Evolutionary conservation across 192 early-diverging fungal genomes (phyloP).

Genomic region (Geranomyces variabilis): DNA sequence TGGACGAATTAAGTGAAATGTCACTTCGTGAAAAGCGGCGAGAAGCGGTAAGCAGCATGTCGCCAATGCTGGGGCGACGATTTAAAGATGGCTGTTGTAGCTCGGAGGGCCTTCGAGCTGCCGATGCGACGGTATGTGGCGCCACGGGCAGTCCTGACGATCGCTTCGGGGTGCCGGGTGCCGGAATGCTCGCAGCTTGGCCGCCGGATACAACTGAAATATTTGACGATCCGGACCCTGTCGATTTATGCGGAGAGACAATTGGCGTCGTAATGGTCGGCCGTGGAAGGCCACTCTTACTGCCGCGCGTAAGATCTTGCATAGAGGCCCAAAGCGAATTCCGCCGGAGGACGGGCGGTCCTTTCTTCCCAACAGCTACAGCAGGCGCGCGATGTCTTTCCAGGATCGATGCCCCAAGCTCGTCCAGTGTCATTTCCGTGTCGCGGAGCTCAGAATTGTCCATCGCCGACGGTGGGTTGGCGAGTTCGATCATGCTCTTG

Average conservation of each 20-base stretch:
- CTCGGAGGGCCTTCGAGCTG: background rate
- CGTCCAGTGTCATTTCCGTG: constrained; percentile 22
- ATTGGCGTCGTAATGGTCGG: background rate
- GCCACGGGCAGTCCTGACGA: background rate
- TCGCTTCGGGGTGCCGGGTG: background rate
- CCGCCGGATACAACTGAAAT: background rate
- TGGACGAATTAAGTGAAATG: background rate
- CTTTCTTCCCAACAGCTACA: background rate
- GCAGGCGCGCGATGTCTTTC: background rate
- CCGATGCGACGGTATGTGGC: constrained; percentile 1
- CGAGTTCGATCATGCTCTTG: background rate
- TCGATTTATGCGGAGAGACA: background rate
- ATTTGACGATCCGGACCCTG: background rate
- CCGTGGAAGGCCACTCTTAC: background rate
- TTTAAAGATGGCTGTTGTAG: background rate
- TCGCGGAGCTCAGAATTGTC: background rate
- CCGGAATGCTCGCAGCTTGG: background rate
- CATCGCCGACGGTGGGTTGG: background rate
- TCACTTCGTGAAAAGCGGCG: background rate
- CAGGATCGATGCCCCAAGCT: constrained; percentile 7
- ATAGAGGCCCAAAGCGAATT: constrained; percentile 26
- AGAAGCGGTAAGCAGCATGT: background rate
- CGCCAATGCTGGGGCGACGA: constrained; percentile 3
- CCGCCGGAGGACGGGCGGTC: background rate
- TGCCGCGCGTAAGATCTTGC: background rate